phyloP scores from a whole-genome alignment of 2,329 filamentous ascomycete genomes.

The Colletotrichum tamarilloi region DNA sequence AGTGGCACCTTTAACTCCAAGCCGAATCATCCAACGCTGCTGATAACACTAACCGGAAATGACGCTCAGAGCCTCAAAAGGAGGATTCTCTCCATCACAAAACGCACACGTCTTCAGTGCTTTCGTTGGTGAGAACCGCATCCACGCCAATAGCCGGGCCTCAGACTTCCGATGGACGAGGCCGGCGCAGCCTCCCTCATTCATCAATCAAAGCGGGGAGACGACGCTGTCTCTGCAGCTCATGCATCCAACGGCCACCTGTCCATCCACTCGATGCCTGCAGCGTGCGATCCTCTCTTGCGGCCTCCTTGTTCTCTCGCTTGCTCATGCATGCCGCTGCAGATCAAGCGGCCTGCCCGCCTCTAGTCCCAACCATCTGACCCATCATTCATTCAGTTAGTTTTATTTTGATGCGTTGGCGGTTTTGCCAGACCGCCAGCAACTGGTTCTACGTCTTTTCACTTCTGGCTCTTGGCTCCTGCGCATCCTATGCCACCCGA shows the following conservation, averaged over 20 bases:
- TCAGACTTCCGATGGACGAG: neutral
- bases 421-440: neutral
- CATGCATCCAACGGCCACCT: constrained; percentile 11
- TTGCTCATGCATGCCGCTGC: constrained; percentile 23
- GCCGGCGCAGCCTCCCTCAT: neutral
- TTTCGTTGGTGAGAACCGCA: neutral
- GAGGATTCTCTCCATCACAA: neutral
- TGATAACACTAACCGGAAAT: neutral
- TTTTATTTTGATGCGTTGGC: constrained; percentile 28
- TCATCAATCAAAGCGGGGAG: constrained; percentile 5
- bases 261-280: constrained; percentile 20
- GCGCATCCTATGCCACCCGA: neutral
- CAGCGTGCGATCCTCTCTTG: constrained; percentile 3
- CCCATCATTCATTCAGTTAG: neutral
- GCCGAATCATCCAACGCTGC: neutral
- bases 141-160: neutral
- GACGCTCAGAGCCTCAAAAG: neutral
- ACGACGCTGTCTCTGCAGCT: constrained; percentile 9
- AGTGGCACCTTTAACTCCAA: neutral
- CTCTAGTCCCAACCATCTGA: constrained; percentile 20
- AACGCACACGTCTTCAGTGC: neutral
- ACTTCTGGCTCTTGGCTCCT: neutral
- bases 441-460: neutral
- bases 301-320: neutral
- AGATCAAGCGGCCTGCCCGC: constrained; percentile 27